phyloP scores from a whole-genome alignment of 768 basidiomycete genomes.

The Tricholoma matsutake region DNA sequence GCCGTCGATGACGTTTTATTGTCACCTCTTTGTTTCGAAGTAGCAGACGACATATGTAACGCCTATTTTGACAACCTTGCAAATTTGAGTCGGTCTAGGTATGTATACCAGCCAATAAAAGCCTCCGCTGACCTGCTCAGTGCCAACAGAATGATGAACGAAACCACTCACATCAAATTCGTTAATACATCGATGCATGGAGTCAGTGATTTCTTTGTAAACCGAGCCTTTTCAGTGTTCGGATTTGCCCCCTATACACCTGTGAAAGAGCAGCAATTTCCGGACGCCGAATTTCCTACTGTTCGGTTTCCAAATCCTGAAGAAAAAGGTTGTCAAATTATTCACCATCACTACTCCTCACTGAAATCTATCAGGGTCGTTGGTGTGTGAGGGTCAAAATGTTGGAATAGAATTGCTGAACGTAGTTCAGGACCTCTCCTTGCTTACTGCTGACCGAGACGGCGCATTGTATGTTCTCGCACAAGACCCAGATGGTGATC shows the following conservation, averaged over 20 bases:
- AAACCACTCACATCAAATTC: conserved; percentile 46
- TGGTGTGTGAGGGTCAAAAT: conserved; percentile 31
- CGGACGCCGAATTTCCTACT: conserved; percentile 86
- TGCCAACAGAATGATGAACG: conserved; percentile 31
- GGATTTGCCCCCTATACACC: conserved; percentile 59
- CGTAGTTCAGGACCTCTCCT: conserved; percentile 59
- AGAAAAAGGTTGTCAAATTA: conserved; percentile 60
- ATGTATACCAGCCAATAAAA: conserved; percentile 1
- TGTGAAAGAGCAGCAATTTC: conserved; percentile 62
- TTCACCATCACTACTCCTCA: not conserved
- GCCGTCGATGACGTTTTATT: conserved; percentile 29
- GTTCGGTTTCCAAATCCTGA: conserved; percentile 88
- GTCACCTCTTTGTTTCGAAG: conserved; percentile 50
- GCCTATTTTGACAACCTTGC: conserved; percentile 51
- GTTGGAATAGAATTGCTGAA: not conserved
- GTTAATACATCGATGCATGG: conserved; percentile 93
- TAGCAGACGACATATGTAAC: conserved; percentile 55
- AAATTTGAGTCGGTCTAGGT: conserved; percentile 27
- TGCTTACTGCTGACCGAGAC: conserved; percentile 53
- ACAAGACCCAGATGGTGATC: conserved; percentile 87
- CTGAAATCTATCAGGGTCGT: conserved; percentile 35
- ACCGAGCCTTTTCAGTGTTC: conserved; percentile 52
- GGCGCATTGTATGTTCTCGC: conserved; percentile 70
- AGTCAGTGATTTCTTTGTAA: conserved; percentile 68
- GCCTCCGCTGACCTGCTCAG: not conserved